Percentiles rank a stretch among this genome's conserved stretches.
These are phyloP conservation scores for Coemansia sp. DNA, from an alignment of 192 early-diverging fungal species.

Conservation along the genomic window DNA sequence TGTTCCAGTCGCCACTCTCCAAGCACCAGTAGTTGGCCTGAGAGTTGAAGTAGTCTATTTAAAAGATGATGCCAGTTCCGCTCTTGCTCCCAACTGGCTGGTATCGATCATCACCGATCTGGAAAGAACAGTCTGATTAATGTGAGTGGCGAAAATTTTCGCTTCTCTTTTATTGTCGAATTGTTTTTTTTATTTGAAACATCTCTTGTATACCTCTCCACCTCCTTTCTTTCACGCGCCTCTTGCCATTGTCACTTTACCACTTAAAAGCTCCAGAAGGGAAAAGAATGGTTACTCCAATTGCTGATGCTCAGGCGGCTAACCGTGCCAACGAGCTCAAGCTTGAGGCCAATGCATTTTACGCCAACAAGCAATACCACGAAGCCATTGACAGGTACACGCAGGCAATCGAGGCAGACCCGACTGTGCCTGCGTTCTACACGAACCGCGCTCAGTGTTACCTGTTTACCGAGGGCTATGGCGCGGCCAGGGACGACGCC, in stretches of 20 bases:
- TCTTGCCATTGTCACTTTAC: neutral
- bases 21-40: constrained; percentile 2
- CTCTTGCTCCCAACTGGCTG: neutral
- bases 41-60: neutral
- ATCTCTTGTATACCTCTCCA: constrained; percentile 4
- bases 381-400: constrained; percentile 92
- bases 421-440: constrained; percentile 81
- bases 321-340: constrained; percentile 26
- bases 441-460: constrained; percentile 91
- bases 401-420: constrained; percentile 79
- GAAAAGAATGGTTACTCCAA: constrained; percentile 11
- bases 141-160: neutral
- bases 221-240: neutral
- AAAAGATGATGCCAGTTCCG: no score
- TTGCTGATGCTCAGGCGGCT: constrained; percentile 14
- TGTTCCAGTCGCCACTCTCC: constrained; percentile 34
- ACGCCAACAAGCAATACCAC: constrained; percentile 63
- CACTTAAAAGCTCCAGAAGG: no score
- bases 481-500: constrained; percentile 76
- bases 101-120: neutral
- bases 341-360: constrained; percentile 45
- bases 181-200: neutral
- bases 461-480: constrained; percentile 82
- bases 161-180: neutral
- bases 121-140: neutral